These are phyloP conservation scores for Nothophoma quercina DNA, from an alignment of 2,329 filamentous ascomycete genomes.

Conservation along the genomic window DNA sequence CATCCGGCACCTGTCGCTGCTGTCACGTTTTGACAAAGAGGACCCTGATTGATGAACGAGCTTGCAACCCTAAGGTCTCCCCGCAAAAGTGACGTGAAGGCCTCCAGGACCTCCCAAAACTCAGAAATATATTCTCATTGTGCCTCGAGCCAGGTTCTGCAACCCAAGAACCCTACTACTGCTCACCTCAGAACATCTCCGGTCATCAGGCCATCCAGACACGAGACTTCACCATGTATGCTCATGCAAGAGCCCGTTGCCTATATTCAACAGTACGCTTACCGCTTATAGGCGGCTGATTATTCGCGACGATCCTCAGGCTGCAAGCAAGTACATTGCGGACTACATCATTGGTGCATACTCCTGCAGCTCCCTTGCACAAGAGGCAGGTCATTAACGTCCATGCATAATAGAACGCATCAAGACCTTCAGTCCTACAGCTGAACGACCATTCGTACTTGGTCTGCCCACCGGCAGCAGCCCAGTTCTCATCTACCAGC, in stretches of 20 bases:
- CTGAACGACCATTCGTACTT: conserved; percentile 78
- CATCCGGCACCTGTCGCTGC: conserved; percentile 31
- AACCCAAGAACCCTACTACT: conserved; percentile 10
- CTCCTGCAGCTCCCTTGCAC: conserved; percentile 29
- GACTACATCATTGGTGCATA: conserved; percentile 76
- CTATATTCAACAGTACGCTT: conserved; percentile 31
- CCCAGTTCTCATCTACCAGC: conserved; percentile 78
- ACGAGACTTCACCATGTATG: conserved; percentile 46
- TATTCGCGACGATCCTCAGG: conserved; percentile 74
- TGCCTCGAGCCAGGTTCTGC: conserved; percentile 6
- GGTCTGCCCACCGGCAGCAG: conserved; percentile 85
- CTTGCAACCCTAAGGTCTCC: conserved; percentile 18
- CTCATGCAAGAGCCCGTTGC: conserved; percentile 32
- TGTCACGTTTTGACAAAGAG: conserved; percentile 36
- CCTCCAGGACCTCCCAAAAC: neutral
- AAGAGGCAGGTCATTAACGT: conserved; percentile 32
- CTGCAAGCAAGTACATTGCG: conserved; percentile 78
- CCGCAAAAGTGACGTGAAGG: conserved; percentile 34
- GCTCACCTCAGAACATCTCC: conserved; percentile 15
- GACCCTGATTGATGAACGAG: conserved; percentile 28
- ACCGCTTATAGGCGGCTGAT: conserved; percentile 75
- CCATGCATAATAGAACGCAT: conserved; percentile 70
- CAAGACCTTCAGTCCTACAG: conserved; percentile 75
- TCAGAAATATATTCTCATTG: conserved; percentile 28
- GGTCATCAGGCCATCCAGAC: conserved; percentile 20